Evolutionary conservation across 306 rosid species (phyloP), one percentile per base, ranked within the genome.

Genomic region (Fragaria vesca): DNA sequence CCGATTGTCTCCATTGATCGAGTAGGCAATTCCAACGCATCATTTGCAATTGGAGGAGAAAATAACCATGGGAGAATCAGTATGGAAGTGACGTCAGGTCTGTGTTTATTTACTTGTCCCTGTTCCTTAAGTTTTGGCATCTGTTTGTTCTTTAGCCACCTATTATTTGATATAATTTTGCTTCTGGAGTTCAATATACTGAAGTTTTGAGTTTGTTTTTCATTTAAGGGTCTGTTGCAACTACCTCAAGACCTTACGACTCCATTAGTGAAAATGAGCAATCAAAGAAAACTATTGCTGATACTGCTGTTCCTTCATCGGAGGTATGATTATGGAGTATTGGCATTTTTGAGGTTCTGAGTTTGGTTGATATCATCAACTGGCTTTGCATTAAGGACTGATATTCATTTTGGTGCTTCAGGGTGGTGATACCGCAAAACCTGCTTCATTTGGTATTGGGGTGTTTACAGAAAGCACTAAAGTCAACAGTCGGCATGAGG

Each of bases 51-150:
- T 73, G 87, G 83, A 62, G 90, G 87, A 45, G 97, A 87, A 73
- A 83, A 78, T 83, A 84, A 82, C 76, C 77, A 79, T 78, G 87
- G 83, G 76, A 87, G 86, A 82, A 81, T 83, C 71, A 83, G 66
- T 86, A 2, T 82, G 80, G 97, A 91, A 82, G 79, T 63, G 66
- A 26, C 82, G 40, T 83, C 97, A 93, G 99, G 99, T 95, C 20
- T 79, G 86, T 66, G 13, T 75, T 21, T 74, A 43, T 3, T 60
- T 45, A 71, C 72, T 65, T 55, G 63, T 20, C 60, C n/a, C 63
- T 75, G 34, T 57, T 76, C 54, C 47, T 36, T 43, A 24, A 32
- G 66, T 77, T 63, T 69, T 69, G 63, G 60, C 79, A 52, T 80
- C 69, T 78, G 12, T 43, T 61, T 61, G 40, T 34, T 42, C 75